These are phyloP conservation scores for Syncephalastrum monosporum DNA, from an alignment of 371 early-diverging fungal genomes.

Conservation along the genomic window DNA sequence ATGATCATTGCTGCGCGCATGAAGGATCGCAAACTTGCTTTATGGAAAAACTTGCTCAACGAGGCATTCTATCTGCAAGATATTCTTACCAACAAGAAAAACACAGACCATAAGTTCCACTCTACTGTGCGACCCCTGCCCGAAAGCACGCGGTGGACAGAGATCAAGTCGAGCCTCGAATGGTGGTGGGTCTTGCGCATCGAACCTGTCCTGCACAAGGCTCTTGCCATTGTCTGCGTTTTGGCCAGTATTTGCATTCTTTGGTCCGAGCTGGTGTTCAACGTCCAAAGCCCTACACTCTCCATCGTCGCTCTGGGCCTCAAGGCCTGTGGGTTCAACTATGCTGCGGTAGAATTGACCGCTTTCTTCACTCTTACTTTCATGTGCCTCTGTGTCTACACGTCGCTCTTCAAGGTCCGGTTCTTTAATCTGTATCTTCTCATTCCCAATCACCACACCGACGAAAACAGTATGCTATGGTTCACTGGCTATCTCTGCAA, in stretches of 20 bases:
- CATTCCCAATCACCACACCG: conserved; percentile 89
- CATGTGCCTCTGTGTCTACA: conserved; percentile 92
- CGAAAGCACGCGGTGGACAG: conserved; percentile 12
- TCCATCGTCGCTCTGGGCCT: conserved; percentile 56
- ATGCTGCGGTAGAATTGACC: conserved; percentile 65
- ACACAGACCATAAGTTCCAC: conserved; percentile 51
- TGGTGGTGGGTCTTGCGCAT: conserved; percentile 87
- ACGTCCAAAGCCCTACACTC: conserved; percentile 54
- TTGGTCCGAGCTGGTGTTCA: conserved; percentile 93
- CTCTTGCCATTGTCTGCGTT: conserved; percentile 58
- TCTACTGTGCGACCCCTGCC: conserved; percentile 41
- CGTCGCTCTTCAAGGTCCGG: conserved; percentile 82
- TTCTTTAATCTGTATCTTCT: conserved; percentile 83
- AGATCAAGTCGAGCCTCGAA: conserved; percentile 36
- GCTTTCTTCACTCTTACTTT: conserved; percentile 78
- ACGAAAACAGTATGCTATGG: conserved; percentile 85
- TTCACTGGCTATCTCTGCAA: conserved; percentile 89
- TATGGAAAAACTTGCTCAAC: conserved; percentile 63
- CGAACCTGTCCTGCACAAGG: conserved; percentile 62
- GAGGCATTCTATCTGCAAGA: conserved; percentile 76
- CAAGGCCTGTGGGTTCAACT: conserved; percentile 42
- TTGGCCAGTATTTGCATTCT: conserved; percentile 71
- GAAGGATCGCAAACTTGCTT: conserved; percentile 60
- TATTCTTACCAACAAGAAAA: conserved; percentile 63
- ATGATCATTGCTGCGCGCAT: conserved; percentile 63